A percentile compares a stretch with the other conserved stretches of the same genome.
Conservation (phyloP, 2,329 filamentous ascomycete genomes). For the Ophiostoma angusticollis region DNA sequence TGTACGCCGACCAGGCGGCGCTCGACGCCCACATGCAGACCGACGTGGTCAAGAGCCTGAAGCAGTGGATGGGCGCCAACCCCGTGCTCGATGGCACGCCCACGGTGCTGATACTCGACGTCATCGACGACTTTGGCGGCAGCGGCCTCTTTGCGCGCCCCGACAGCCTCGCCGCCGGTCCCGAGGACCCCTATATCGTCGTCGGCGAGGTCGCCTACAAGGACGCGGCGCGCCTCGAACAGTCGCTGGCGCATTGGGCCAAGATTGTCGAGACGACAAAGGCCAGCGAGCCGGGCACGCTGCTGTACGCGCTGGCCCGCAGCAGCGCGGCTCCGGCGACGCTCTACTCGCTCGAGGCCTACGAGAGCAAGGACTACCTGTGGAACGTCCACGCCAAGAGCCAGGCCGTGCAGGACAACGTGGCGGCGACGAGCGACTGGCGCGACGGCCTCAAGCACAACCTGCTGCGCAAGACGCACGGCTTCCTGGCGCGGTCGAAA, state of each 20-base stretch:
- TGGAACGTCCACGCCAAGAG: conserved; percentile 19
- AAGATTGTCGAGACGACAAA: conserved; percentile 16
- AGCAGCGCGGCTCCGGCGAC: conserved; percentile 14
- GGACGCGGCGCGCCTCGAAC: conserved; percentile 12
- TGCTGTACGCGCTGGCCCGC: conserved; percentile 17
- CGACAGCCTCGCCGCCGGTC: conserved; percentile 4
- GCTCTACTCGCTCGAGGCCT: conserved; percentile 18
- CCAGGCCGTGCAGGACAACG: conserved; percentile 17
- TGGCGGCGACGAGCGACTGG: conserved; percentile 15
- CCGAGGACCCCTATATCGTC: conserved; percentile 16
- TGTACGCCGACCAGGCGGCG: conserved; percentile 17
- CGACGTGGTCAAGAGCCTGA: conserved; percentile 13
- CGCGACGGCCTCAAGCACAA: conserved; percentile 17
- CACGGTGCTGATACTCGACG: conserved; percentile 13
- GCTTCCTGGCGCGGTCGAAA: conserved; percentile 12
- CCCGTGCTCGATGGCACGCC: conserved; percentile 10
- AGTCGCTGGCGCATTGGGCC: conserved; percentile 18
- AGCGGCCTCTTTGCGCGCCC: conserved; percentile 11
- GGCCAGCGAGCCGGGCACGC: conserved; percentile 15
- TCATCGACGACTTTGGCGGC: conserved; percentile 14
- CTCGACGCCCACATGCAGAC: conserved; percentile 17
- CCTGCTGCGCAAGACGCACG: conserved; percentile 15
- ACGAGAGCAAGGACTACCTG: conserved; percentile 18
- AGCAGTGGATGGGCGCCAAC: conserved; percentile 14
- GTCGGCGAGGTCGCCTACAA: conserved; percentile 19